These are phyloP conservation scores for Suhomyces wounanorum DNA, from an alignment of 1,139 yeast genomes.

Conservation along the genomic window DNA sequence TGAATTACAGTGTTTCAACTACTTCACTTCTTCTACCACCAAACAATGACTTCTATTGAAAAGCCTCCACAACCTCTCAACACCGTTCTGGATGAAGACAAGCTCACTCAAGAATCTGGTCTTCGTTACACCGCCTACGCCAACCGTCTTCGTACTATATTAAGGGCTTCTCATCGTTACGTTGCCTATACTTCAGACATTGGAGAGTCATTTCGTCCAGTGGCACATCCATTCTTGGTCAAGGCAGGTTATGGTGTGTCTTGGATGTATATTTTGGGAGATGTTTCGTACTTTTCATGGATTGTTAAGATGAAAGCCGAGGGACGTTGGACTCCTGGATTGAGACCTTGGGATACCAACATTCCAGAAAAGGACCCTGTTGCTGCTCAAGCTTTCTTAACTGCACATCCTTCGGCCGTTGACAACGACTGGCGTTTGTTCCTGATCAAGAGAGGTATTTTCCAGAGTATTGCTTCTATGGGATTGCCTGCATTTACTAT, in stretches of 20 bases:
- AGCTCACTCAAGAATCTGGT: slow-evolving; percentile 47
- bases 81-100: slow-evolving; percentile 17
- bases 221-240: slow-evolving; percentile 70
- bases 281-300: slow-evolving; percentile 77
- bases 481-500: slow-evolving; percentile 86
- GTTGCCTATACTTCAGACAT: slow-evolving; percentile 87
- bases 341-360: slow-evolving; percentile 66
- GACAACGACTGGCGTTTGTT: slow-evolving; percentile 66
- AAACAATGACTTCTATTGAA: slow-evolving; percentile 2
- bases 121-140: slow-evolving; percentile 84
- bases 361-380: slow-evolving; percentile 46
- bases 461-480: slow-evolving; percentile 84
- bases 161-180: slow-evolving; percentile 76
- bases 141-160: slow-evolving; percentile 67
- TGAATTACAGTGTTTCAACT: no score
- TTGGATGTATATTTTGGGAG: slow-evolving; percentile 79
- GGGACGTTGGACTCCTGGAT: slow-evolving; percentile 63
- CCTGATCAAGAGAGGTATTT: slow-evolving; percentile 69
- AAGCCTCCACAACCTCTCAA: slow-evolving; percentile 13
- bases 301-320: slow-evolving; percentile 67
- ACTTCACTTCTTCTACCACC: neutral
- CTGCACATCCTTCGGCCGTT: slow-evolving; percentile 29
- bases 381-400: slow-evolving; percentile 38
- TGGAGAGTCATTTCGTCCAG: slow-evolving; percentile 88
- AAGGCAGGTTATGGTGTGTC: slow-evolving; percentile 70